Conservation (phyloP, 371 early-diverging fungal genomes). For the Synchytrium microbalum region DNA sequence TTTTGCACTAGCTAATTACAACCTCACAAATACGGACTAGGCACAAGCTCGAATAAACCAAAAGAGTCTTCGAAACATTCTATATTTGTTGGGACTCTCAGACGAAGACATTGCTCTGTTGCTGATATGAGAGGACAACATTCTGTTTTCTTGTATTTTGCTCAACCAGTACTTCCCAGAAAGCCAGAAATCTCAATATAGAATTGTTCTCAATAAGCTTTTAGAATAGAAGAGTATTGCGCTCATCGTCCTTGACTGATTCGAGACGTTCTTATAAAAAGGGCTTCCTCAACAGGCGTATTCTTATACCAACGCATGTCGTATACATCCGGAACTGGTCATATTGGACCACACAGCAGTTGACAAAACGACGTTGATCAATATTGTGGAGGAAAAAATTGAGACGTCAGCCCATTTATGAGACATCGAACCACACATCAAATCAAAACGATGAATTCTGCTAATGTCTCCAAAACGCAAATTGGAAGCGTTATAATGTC, state of each 20-base stretch:
- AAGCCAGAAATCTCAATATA: neutral
- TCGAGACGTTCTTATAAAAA: no score
- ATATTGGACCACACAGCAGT: no score
- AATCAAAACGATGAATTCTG: no score
- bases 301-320: no score
- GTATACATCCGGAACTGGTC: no score
- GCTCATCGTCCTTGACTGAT: no score
- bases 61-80: slow-evolving; percentile 71
- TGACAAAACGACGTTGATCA: no score
- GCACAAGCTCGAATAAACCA: slow-evolving; percentile 89
- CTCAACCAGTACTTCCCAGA: neutral
- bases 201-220: neutral
- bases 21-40: slow-evolving; percentile 19
- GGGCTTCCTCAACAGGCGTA: no score
- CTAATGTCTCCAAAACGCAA: neutral
- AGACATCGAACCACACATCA: no score
- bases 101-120: slow-evolving; percentile 32
- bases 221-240: neutral
- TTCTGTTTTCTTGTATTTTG: neutral
- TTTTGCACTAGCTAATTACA: neutral
- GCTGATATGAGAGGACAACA: neutral
- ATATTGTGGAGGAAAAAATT: no score
- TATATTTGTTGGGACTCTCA: slow-evolving; percentile 48
- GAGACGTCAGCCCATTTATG: no score
- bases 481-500: neutral